Evolutionary conservation across 371 early-diverging fungal species (phyloP).

Genomic region (Rhizopus sp.): DNA sequence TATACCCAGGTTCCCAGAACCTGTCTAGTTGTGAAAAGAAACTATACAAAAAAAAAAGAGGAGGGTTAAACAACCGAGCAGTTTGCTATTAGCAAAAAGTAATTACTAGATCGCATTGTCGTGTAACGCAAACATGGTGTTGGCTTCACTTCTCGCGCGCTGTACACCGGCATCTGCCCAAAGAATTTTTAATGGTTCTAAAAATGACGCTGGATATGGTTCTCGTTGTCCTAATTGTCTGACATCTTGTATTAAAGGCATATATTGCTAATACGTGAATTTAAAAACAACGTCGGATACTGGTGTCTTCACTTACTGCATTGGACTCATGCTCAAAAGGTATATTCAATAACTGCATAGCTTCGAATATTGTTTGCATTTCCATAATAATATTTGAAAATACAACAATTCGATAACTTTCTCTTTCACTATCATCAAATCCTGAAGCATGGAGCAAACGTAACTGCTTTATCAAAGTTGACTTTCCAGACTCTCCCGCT

Average conservation of each 20-base stretch:
- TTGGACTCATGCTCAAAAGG: constrained; percentile 12
- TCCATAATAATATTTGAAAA: constrained; percentile 80
- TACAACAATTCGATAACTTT: constrained; percentile 71
- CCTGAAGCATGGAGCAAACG: constrained; percentile 90
- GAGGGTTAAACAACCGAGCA: neutral
- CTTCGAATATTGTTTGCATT: constrained; percentile 62
- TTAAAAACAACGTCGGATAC: neutral
- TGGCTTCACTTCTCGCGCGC: constrained; percentile 62
- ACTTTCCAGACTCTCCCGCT: constrained; percentile 90
- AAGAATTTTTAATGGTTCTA: constrained; percentile 75
- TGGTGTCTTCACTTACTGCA: neutral
- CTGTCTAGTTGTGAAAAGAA: constrained; percentile 14
- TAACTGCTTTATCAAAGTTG: constrained; percentile 92
- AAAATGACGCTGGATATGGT: constrained; percentile 64
- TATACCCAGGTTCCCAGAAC: constrained; percentile 12
- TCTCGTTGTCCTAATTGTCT: constrained; percentile 50
- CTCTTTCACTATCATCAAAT: constrained; percentile 77
- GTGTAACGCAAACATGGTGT: constrained; percentile 78
- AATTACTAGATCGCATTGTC: constrained; percentile 72
- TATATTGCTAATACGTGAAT: constrained; percentile 22
- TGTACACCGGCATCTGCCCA: constrained; percentile 81
- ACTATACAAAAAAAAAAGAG: constrained; percentile 2
- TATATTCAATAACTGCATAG: constrained; percentile 44
- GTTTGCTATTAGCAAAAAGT: neutral
- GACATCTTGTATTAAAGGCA: constrained; percentile 29